These are phyloP conservation scores for Scenedesmus sp. DNA, from an alignment of 163 green algal genomes.

Conservation along the genomic window DNA sequence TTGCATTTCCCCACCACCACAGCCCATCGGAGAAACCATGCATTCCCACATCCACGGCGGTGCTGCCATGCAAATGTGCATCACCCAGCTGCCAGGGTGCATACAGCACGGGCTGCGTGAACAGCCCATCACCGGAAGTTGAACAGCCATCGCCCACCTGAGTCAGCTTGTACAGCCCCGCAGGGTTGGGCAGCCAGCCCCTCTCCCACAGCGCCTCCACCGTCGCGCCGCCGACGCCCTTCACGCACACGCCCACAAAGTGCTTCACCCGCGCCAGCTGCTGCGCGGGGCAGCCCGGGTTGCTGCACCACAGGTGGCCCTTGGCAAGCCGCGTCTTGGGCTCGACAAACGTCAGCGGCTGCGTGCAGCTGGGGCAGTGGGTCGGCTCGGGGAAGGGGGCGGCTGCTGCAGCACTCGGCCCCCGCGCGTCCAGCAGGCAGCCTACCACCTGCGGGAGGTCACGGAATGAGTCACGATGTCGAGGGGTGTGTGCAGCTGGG, in stretches of 20 bases:
- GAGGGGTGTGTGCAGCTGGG: not conserved
- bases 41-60: no score
- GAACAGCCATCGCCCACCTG: no score
- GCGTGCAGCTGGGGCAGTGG: slow-evolving; percentile 21
- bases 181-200: slow-evolving; percentile 38
- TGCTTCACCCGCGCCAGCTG: slow-evolving; percentile 20
- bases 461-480: no score
- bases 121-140: no score
- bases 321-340: not conserved
- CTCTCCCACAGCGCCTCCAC: slow-evolving; percentile 7
- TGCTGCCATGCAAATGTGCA: no score
- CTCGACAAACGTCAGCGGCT: not conserved
- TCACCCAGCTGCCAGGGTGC: no score
- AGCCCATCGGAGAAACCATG: no score
- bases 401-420: not conserved
- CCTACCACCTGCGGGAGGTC: not conserved
- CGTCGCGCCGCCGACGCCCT: slow-evolving; percentile 16
- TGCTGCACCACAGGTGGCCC: slow-evolving; percentile 14
- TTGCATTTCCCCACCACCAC: no score
- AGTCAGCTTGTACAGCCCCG: slow-evolving; percentile 4
- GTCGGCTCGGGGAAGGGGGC: not conserved
- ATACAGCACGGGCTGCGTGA: no score
- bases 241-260: slow-evolving; percentile 41
- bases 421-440: not conserved
- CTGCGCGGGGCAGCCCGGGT: slow-evolving; percentile 29